Evolutionary conservation across 2,329 filamentous ascomycete genomes (phyloP).

Genomic region (Fusarium nematophilum): DNA sequence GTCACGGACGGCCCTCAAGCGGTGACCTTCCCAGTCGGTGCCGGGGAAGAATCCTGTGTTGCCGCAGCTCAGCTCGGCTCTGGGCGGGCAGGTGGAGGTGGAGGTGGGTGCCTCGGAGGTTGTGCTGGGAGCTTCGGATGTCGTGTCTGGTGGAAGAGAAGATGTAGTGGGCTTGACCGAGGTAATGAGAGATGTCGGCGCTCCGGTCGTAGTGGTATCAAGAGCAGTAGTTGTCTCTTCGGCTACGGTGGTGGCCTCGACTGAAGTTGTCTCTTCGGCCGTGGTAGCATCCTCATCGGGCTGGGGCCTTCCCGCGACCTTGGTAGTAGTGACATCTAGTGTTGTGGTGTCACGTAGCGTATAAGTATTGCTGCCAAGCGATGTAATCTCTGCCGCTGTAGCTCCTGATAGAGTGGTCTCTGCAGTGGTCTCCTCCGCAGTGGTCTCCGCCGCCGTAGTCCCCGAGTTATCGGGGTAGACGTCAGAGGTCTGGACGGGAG

Average conservation of each 20-base stretch:
- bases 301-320: not conserved
- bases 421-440: too few relatives aligned
- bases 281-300: too few relatives aligned
- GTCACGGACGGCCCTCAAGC: not conserved
- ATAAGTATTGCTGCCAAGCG: not conserved
- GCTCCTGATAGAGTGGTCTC: not conserved
- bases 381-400: not conserved
- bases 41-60: slow-evolving; percentile 9
- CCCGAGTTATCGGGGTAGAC: slow-evolving; percentile 12
- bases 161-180: slow-evolving; percentile 8
- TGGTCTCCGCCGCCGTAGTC: not conserved
- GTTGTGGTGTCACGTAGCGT: not conserved
- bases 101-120: slow-evolving; percentile 17
- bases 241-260: not conserved
- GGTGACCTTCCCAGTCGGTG: not conserved
- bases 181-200: too few relatives aligned
- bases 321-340: not conserved
- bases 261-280: not conserved
- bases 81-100: slow-evolving; percentile 8
- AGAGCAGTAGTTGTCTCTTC: slow-evolving; percentile 19
- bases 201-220: slow-evolving; percentile 13
- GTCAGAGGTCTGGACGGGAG: slow-evolving; percentile 4
- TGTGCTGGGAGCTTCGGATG: slow-evolving; percentile 18
- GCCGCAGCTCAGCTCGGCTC: slow-evolving; percentile 16
- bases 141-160: slow-evolving; percentile 6